Conservation (phyloP, 2,329 filamentous ascomycete species). For the Calonectria hongkongensis region DNA sequence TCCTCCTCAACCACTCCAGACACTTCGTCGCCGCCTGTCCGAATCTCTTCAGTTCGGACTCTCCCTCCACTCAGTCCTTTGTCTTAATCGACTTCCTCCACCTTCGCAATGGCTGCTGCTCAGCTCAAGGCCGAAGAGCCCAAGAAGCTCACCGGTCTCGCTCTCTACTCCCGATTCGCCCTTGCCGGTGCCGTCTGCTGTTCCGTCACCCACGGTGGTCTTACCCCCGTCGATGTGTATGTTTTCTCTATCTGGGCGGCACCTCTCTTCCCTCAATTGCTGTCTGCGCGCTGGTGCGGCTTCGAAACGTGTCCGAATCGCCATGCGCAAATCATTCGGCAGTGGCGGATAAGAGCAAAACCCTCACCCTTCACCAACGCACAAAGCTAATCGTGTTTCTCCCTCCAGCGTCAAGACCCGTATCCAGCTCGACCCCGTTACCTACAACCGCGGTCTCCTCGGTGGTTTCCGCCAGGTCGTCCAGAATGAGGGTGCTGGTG, state of each 20-base stretch:
- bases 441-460: slow-evolving; percentile 92
- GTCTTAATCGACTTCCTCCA: slow-evolving; percentile 43
- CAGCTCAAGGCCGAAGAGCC: slow-evolving; percentile 62
- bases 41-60: slow-evolving; percentile 42
- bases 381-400: slow-evolving; percentile 46
- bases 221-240: slow-evolving; percentile 99
- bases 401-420: slow-evolving; percentile 89
- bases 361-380: background rate
- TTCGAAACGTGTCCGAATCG: slow-evolving; percentile 10
- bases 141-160: slow-evolving; percentile 70
- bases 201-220: slow-evolving; percentile 95
- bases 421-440: slow-evolving; percentile 92
- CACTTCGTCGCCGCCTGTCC: slow-evolving; percentile 38
- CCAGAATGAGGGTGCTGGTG: slow-evolving; percentile 87
- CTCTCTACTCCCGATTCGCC: slow-evolving; percentile 96
- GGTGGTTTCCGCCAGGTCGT: slow-evolving; percentile 92
- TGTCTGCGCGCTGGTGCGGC: slow-evolving; percentile 30
- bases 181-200: slow-evolving; percentile 98
- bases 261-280: slow-evolving; percentile 46
- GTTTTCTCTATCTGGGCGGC: slow-evolving; percentile 63
- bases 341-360: slow-evolving; percentile 19
- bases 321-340: background rate
- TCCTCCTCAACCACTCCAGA: slow-evolving; percentile 34
- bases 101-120: slow-evolving; percentile 66
- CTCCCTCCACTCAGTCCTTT: slow-evolving; percentile 61